phyloP scores from a whole-genome alignment of 768 basidiomycete species.

The Mycena galopus region DNA sequence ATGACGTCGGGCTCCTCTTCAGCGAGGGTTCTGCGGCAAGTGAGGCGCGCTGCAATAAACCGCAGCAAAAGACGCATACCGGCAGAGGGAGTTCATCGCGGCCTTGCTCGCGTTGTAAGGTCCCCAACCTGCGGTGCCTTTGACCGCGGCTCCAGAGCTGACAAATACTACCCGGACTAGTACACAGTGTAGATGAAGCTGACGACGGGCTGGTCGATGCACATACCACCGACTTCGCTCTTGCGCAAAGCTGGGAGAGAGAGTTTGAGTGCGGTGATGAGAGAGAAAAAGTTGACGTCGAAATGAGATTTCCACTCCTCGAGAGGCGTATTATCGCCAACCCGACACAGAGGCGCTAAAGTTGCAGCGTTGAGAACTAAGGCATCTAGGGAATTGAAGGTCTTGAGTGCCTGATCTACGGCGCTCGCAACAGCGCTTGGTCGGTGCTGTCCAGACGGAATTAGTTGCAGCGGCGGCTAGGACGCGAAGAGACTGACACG shows the following conservation, averaged over 20 bases:
- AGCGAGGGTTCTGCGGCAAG: slow-evolving; percentile 75
- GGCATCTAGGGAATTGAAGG: slow-evolving; percentile 77
- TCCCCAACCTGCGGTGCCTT: slow-evolving; percentile 70
- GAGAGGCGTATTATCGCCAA: slow-evolving; percentile 63
- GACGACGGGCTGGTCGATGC: neutral
- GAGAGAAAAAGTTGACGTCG: slow-evolving; percentile 91
- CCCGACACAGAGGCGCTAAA: slow-evolving; percentile 75
- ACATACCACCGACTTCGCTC: slow-evolving; percentile 56
- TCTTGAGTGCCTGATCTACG: slow-evolving; percentile 64
- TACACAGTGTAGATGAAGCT: neutral
- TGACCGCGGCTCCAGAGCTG: slow-evolving; percentile 87
- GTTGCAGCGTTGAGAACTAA: slow-evolving; percentile 89
- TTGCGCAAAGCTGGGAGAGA: slow-evolving; percentile 78
- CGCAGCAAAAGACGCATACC: slow-evolving; percentile 56
- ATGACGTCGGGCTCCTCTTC: slow-evolving; percentile 85
- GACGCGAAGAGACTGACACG: slow-evolving; percentile 66
- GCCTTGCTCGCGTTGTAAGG: slow-evolving; percentile 90
- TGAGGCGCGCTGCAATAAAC: neutral
- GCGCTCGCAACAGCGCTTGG: slow-evolving; percentile 67
- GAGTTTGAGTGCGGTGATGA: slow-evolving; percentile 76
- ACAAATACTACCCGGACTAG: slow-evolving; percentile 81
- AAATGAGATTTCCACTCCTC: slow-evolving; percentile 80
- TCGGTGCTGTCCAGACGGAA: slow-evolving; percentile 63
- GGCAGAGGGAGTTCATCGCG: slow-evolving; percentile 88
- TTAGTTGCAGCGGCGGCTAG: slow-evolving; percentile 17